phyloP scores from a whole-genome alignment of 495 filamentous ascomycete genomes.

The Tuber borchii region DNA sequence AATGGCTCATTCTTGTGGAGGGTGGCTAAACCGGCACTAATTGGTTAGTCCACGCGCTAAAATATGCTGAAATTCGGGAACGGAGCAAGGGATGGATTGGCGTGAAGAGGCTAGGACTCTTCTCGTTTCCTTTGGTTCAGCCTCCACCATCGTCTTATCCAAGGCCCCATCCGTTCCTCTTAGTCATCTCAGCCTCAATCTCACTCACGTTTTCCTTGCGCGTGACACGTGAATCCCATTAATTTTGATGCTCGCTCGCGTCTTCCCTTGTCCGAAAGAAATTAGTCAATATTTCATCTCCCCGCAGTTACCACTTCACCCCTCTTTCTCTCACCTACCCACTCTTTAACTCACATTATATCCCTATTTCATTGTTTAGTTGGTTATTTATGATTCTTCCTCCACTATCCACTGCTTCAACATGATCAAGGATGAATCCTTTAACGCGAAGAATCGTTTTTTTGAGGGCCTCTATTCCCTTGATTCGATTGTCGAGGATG shows the following conservation, averaged over 20 bases:
- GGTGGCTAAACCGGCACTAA: no score
- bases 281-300: background rate
- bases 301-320: background rate
- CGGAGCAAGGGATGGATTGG: no score
- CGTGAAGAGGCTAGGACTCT: background rate
- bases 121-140: background rate
- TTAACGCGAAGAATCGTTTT: conserved; percentile 24
- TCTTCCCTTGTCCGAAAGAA: background rate
- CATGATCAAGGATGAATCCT: background rate
- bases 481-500: conserved; percentile 10
- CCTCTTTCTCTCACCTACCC: background rate
- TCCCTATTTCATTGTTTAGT: background rate
- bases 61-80: no score
- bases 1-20: no score
- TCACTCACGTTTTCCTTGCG: background rate
- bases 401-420: background rate
- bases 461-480: conserved; percentile 38
- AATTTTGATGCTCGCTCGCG: background rate
- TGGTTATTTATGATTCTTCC: background rate
- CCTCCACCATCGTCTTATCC: background rate
- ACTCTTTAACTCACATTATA: background rate
- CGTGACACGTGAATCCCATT: background rate
- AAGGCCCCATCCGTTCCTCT: background rate
- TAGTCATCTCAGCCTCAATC: background rate
- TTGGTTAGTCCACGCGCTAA: no score